These are phyloP conservation scores for Talaromyces sp. DNA, from an alignment of 2,329 filamentous ascomycete genomes.

Conservation along the genomic window DNA sequence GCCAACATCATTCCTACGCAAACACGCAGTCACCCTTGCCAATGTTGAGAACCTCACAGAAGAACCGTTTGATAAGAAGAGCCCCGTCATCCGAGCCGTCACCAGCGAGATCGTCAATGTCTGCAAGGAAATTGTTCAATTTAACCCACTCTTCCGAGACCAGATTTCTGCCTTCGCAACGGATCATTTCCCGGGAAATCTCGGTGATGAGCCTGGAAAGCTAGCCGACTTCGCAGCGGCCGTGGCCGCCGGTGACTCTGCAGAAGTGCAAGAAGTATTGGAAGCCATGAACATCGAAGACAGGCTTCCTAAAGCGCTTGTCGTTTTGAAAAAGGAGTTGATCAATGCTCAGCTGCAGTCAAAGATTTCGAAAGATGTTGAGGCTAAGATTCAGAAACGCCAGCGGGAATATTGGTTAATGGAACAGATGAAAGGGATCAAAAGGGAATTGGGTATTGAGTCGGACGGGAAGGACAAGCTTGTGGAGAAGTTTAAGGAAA, in stretches of 20 bases:
- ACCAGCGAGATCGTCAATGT: slow-evolving; percentile 98
- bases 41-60: slow-evolving; percentile 92
- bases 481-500: slow-evolving; percentile 95
- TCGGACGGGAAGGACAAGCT: slow-evolving; percentile 98
- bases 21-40: slow-evolving; percentile 88
- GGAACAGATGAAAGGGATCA: slow-evolving; percentile 99
- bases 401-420: slow-evolving; percentile 98
- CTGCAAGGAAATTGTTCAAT: slow-evolving; percentile 91
- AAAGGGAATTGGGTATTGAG: slow-evolving; percentile 90
- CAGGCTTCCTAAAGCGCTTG: slow-evolving; percentile 82
- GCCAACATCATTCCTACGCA: slow-evolving; percentile 84
- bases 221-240: slow-evolving; percentile 96
- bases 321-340: slow-evolving; percentile 94
- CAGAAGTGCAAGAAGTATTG: slow-evolving; percentile 88
- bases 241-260: slow-evolving; percentile 88
- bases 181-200: slow-evolving; percentile 89
- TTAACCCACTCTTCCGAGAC: slow-evolving; percentile 93
- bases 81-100: slow-evolving; percentile 81
- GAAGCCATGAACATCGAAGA: slow-evolving; percentile 88
- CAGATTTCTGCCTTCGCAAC: slow-evolving; percentile 97
- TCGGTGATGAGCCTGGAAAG: slow-evolving; percentile 91
- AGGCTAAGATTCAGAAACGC: slow-evolving; percentile 93
- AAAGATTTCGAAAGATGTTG: slow-evolving; percentile 97
- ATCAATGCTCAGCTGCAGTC: slow-evolving; percentile 97
- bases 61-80: slow-evolving; percentile 86